phyloP scores from a whole-genome alignment of 805 yeast genomes.

The Kazachstania viticola region DNA sequence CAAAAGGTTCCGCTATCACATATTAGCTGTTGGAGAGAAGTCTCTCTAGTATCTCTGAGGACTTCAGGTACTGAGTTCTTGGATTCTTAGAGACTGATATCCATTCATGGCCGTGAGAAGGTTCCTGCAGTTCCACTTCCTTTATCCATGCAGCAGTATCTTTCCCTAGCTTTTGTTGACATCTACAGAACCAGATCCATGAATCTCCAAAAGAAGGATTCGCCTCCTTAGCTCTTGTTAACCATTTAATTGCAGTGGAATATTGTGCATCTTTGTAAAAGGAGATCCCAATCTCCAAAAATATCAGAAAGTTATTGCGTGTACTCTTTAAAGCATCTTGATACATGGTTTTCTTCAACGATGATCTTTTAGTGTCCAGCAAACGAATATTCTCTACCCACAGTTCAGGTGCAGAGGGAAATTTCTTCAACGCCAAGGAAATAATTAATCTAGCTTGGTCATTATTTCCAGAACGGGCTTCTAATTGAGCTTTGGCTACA shows the following conservation, averaged over 20 bases:
- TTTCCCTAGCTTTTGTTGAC: constrained; percentile 27
- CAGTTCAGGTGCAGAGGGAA: constrained; percentile 47
- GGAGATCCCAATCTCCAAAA: constrained; percentile 52
- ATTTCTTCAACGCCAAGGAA: constrained; percentile 44
- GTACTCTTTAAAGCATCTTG: constrained; percentile 64
- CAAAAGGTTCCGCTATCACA: too few relatives aligned
- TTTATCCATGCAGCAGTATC: constrained; percentile 2
- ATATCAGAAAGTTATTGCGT: constrained; percentile 43
- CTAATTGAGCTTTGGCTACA: constrained; percentile 48
- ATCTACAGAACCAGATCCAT: constrained; percentile 57
- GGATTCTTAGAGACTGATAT: constrained; percentile 37
- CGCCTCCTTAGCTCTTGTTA: constrained; percentile 51
- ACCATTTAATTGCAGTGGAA: constrained; percentile 59
- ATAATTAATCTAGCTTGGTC: constrained; percentile 44
- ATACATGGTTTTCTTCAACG: constrained; percentile 45
- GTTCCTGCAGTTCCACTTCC: constrained; percentile 35
- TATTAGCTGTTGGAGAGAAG: too few relatives aligned
- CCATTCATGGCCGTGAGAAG: constrained; percentile 58
- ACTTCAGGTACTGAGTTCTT: constrained; percentile 32
- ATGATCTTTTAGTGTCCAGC: constrained; percentile 30
- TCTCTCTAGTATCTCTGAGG: constrained; percentile 19
- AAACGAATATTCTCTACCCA: constrained; percentile 53
- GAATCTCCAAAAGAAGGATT: constrained; percentile 59
- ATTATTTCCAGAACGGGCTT: constrained; percentile 36
- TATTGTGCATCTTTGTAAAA: constrained; percentile 57